phyloP scores from a whole-genome alignment of 257 asterid species.

The Nicotiana knightiana region DNA sequence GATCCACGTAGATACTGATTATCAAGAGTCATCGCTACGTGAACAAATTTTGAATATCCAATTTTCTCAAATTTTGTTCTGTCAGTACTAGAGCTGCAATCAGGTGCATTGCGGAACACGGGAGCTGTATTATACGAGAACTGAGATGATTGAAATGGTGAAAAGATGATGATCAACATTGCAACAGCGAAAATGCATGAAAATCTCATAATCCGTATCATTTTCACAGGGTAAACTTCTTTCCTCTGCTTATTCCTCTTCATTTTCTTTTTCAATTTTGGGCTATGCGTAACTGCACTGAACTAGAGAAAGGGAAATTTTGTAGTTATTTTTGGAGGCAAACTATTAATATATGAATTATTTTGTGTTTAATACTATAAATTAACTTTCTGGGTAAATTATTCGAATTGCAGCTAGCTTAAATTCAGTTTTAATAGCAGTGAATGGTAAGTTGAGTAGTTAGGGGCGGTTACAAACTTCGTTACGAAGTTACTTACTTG shows the following conservation, averaged over 20 bases:
- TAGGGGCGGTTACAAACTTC: neutral
- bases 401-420: neutral
- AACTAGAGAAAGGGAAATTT: neutral
- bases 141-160: slow-evolving; percentile 7
- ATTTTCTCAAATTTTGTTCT: neutral
- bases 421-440: neutral
- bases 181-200: slow-evolving; percentile 10
- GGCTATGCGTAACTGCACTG: neutral
- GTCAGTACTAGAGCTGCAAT: slow-evolving; percentile 3
- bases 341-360: neutral
- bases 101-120: slow-evolving; percentile 10
- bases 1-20: slow-evolving; percentile 14
- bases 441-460: neutral
- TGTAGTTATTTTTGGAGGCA: neutral
- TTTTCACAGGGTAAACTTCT: neutral
- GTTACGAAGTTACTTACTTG: neutral
- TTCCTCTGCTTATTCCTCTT: neutral
- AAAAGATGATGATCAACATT: neutral
- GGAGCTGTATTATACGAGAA: slow-evolving; percentile 7
- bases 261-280: neutral
- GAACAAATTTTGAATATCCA: slow-evolving; percentile 11
- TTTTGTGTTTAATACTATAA: too few species aligned
- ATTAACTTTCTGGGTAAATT: too few species aligned
- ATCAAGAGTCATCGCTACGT: slow-evolving; percentile 17
- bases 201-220: slow-evolving; percentile 9